phyloP scores from a whole-genome alignment of 1,284 basidiomycete species.

The Sporisorium iseilematis-ciliati region DNA sequence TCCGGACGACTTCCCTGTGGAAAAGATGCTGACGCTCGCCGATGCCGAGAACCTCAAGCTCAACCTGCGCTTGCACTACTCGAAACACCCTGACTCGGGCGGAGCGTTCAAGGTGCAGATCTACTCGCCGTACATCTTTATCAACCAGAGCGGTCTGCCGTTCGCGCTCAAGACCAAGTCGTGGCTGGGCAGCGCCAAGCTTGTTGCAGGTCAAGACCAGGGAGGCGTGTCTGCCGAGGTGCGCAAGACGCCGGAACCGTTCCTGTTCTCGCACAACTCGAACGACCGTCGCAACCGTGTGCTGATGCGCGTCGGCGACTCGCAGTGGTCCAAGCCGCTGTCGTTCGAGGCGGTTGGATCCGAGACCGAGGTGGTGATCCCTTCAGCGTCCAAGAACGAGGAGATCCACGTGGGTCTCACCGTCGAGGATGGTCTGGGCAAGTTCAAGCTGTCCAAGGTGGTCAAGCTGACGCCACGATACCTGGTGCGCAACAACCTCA shows the following conservation, averaged over 20 bases:
- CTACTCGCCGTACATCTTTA: constrained; percentile 89
- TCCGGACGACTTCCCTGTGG: constrained; percentile 88
- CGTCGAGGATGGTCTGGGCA: constrained; percentile 89
- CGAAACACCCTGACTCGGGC: constrained; percentile 83
- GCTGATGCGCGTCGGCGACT: constrained; percentile 85
- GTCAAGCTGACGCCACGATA: constrained; percentile 92
- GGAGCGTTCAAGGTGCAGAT: constrained; percentile 99
- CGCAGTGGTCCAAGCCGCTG: constrained; percentile 81
- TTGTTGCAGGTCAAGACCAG: constrained; percentile 82
- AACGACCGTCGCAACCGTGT: constrained; percentile 85
- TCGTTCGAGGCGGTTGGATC: constrained; percentile 85
- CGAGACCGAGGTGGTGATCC: constrained; percentile 84
- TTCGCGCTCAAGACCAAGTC: constrained; percentile 83
- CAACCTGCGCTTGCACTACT: constrained; percentile 85
- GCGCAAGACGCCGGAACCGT: constrained; percentile 71
- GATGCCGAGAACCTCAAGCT: constrained; percentile 85
- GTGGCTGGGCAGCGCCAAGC: constrained; percentile 79
- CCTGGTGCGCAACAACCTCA: constrained; percentile 85
- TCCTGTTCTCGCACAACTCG: constrained; percentile 84
- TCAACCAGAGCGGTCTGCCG: constrained; percentile 93
- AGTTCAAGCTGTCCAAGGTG: constrained; percentile 94
- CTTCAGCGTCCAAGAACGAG: constrained; percentile 78
- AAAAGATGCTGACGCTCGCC: constrained; percentile 79
- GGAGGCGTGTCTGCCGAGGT: constrained; percentile 41
- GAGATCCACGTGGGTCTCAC: constrained; percentile 90